Base-by-base conservation (phyloP, 2,329 filamentous ascomycete species). In the Fusarium foetens region DNA sequence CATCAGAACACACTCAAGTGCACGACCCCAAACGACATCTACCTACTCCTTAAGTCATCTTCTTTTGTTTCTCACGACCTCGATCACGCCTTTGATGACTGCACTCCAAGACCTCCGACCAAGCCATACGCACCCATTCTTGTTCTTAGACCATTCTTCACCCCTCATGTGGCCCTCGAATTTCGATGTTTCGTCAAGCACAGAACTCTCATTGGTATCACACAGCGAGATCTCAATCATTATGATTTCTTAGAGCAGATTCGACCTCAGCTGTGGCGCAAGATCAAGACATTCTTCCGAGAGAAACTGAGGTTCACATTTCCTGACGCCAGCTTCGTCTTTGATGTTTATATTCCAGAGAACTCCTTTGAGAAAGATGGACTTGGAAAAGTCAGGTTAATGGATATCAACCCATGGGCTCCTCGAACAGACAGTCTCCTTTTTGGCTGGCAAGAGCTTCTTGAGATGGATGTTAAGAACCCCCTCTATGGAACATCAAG, bases 321-420 rank as follows among this genome's bases (percentile, higher is more conserved):
- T 76, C 92, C 93, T 0, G 95, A 98, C 70, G 86, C 89, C 6
- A 92, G 90, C 80, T 98, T 97, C 76, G 89, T 90, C 0, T 97
- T 99, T 77, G 96, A 99, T 79, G 92, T 98, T 46, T 98, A 99
- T 78, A 88, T 99, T 4, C 95, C 95, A 3, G 89, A 91, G 70
- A 88, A 76, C 84, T 88, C 77, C 81, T 71, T 81, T 21, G 80
- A 91, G 19, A 80, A 83, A 31, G 86, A 86, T 33, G 85, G 92
- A 3, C 88, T 97, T 61, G 90, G 93, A 53, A 87, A 89, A 52
- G 93, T 97, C 5, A 93, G 94, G 84, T 85, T 99, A 16, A 92
- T 99, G 53, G 96, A 99, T 79, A 93, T 99, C 78, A 98, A 98
- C 78, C 94, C 96, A 0, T 99, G 95, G 94, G 95, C 95, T 2